These are phyloP conservation scores for Mrakia blollopis DNA, from an alignment of 768 basidiomycete genomes.

Conservation along the genomic window DNA sequence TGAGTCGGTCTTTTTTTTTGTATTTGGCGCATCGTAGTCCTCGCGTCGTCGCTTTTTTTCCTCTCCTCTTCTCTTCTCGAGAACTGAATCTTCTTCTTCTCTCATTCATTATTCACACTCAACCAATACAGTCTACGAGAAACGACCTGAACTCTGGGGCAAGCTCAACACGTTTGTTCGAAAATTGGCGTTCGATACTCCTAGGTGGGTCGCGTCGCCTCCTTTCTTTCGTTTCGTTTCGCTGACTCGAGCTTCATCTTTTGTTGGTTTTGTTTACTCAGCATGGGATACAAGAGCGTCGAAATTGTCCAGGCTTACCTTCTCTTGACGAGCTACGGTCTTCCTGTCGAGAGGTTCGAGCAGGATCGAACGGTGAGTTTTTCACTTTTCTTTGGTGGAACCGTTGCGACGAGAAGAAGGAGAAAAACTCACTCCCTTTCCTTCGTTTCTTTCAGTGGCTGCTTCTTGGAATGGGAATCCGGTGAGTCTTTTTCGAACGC, in stretches of 20 bases:
- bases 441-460: slow-evolving; percentile 1
- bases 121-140: slow-evolving; percentile 52
- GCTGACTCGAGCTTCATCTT: neutral
- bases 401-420: neutral
- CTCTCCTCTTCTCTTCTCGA: too few relatives aligned
- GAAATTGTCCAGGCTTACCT: slow-evolving; percentile 95
- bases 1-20: slow-evolving; percentile 45
- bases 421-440: neutral
- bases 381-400: slow-evolving; percentile 41
- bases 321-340: slow-evolving; percentile 75
- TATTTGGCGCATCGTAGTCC: too few relatives aligned
- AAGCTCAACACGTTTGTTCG: slow-evolving; percentile 64
- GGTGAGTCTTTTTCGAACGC: slow-evolving; percentile 44
- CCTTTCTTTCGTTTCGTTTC: neutral
- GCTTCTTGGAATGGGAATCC: slow-evolving; percentile 78
- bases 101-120: slow-evolving; percentile 46
- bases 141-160: slow-evolving; percentile 73
- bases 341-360: slow-evolving; percentile 88
- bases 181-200: slow-evolving; percentile 67
- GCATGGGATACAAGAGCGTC: slow-evolving; percentile 55
- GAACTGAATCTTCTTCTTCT: neutral
- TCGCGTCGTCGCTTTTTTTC: too few relatives aligned
- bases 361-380: slow-evolving; percentile 70
- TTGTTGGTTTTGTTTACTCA: neutral
- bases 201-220: slow-evolving; percentile 24